These are phyloP conservation scores for Globisporangium camurandrum DNA, from an alignment of 352 stramenopile species.

Conservation along the genomic window DNA sequence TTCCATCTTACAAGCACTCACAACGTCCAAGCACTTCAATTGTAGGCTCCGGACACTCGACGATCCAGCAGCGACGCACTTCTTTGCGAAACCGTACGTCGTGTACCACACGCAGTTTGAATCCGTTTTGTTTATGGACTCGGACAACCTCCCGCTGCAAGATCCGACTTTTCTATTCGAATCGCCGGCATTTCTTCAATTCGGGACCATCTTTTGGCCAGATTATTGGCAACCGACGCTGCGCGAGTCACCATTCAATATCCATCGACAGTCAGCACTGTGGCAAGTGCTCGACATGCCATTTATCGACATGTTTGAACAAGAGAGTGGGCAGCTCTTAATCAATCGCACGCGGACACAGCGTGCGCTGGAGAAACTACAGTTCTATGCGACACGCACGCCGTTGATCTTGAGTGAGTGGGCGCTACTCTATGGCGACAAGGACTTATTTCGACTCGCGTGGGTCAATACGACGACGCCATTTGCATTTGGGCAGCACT, in stretches of 20 bases:
- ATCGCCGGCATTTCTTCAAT: slow-evolving; percentile 11
- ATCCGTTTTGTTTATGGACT: slow-evolving; percentile 23
- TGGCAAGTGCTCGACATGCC: slow-evolving; percentile 23
- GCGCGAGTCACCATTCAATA: slow-evolving; percentile 20
- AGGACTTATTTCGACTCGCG: slow-evolving; percentile 52
- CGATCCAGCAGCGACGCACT: slow-evolving; percentile 13
- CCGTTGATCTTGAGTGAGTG: slow-evolving; percentile 26
- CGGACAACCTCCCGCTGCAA: slow-evolving; percentile 20
- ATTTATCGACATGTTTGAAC: slow-evolving; percentile 32
- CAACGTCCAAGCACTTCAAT: slow-evolving; percentile 5
- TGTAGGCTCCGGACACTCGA: slow-evolving; percentile 16
- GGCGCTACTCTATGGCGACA: slow-evolving; percentile 40
- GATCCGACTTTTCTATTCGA: slow-evolving; percentile 26
- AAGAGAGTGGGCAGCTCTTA: slow-evolving; percentile 28
- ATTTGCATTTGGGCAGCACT: slow-evolving; percentile 38
- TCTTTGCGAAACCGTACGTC: slow-evolving; percentile 21
- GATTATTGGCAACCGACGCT: slow-evolving; percentile 23
- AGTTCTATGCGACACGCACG: slow-evolving; percentile 36
- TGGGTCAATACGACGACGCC: slow-evolving; percentile 40
- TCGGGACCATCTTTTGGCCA: slow-evolving; percentile 25
- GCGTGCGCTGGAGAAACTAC: slow-evolving; percentile 18
- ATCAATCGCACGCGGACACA: slow-evolving; percentile 16
- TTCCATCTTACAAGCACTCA: slow-evolving; percentile 10
- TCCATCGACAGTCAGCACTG: slow-evolving; percentile 18
- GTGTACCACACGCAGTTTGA: slow-evolving; percentile 17